Percentiles rank a stretch among this genome's conserved stretches.
phyloP scores from a whole-genome alignment of 768 basidiomycete species.

The Hygrophorus pudorinus region DNA sequence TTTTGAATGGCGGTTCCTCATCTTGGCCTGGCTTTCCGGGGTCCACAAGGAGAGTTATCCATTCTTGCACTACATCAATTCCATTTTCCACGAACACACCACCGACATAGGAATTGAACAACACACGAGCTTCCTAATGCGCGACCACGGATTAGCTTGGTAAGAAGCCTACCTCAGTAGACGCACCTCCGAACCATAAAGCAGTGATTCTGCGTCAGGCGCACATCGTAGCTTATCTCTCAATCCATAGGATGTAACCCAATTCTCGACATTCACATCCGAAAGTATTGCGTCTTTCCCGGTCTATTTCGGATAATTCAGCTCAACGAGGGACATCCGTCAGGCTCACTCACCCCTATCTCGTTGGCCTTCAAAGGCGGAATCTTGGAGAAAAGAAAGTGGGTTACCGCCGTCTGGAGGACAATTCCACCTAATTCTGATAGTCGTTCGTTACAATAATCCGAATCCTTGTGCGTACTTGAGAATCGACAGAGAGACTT shows the following conservation, averaged over 20 bases:
- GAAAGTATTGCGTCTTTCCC: constrained; percentile 28
- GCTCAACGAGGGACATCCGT: not conserved
- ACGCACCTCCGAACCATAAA: constrained; percentile 34
- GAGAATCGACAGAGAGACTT: constrained; percentile 41
- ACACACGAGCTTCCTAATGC: constrained; percentile 39
- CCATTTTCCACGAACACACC: constrained; percentile 51
- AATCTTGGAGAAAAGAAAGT: constrained; percentile 36
- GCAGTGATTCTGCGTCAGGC: constrained; percentile 22
- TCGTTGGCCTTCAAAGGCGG: constrained; percentile 40
- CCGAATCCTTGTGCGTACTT: constrained; percentile 24
- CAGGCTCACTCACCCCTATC: constrained; percentile 36
- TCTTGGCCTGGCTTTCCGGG: constrained; percentile 10
- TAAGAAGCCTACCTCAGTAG: constrained; percentile 4
- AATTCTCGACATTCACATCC: constrained; percentile 33
- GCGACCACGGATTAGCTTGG: constrained; percentile 9
- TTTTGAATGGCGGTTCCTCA: constrained; percentile 27
- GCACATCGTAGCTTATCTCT: constrained; percentile 39
- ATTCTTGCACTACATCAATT: constrained; percentile 37
- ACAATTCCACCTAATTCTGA: constrained; percentile 38
- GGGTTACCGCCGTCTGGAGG: constrained; percentile 37
- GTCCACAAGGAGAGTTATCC: constrained; percentile 38
- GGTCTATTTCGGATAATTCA: constrained; percentile 12
- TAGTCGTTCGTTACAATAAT: constrained; percentile 48
- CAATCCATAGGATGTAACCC: constrained; percentile 39
- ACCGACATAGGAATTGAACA: constrained; percentile 63